These are phyloP conservation scores for Boletus pseudo-olivaceus DNA, from an alignment of 768 basidiomycete species.

Conservation along the genomic window DNA sequence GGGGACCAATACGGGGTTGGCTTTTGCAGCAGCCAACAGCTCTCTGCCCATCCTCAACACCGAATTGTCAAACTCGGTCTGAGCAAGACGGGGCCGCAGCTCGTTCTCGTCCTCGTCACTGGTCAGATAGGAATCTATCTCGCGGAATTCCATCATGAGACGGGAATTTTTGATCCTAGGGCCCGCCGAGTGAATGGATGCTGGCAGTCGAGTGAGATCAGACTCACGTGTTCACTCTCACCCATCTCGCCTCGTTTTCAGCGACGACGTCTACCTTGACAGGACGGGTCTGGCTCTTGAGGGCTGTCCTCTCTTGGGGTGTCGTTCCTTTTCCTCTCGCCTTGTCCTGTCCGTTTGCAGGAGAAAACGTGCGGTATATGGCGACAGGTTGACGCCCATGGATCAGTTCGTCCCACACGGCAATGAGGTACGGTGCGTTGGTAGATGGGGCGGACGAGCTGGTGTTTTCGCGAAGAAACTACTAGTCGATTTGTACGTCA, in stretches of 20 bases:
- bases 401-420: slow-evolving; percentile 79
- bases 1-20: too few species aligned
- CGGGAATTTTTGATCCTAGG: slow-evolving; percentile 75
- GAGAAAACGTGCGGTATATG: slow-evolving; percentile 53
- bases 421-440: slow-evolving; percentile 76
- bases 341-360: neutral
- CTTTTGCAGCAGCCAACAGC: slow-evolving; percentile 60
- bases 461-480: slow-evolving; percentile 50
- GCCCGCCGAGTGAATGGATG: neutral
- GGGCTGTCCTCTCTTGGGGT: neutral
- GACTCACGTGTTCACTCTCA: slow-evolving; percentile 83
- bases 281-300: slow-evolving; percentile 4
- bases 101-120: slow-evolving; percentile 45
- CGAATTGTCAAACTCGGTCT: slow-evolving; percentile 65
- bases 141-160: slow-evolving; percentile 75
- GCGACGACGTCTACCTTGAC: slow-evolving; percentile 83
- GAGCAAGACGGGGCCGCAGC: slow-evolving; percentile 40
- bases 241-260: slow-evolving; percentile 72
- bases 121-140: slow-evolving; percentile 78
- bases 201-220: too few species aligned
- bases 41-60: slow-evolving; percentile 66
- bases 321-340: neutral
- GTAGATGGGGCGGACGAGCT: slow-evolving; percentile 45
- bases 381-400: slow-evolving; percentile 57
- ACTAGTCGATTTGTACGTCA: slow-evolving; percentile 37